A percentile compares a stretch with the other conserved stretches of the same genome.
These are phyloP conservation scores for Madurella mycetomatis DNA, from an alignment of 2,329 filamentous ascomycete species.

Conservation along the genomic window DNA sequence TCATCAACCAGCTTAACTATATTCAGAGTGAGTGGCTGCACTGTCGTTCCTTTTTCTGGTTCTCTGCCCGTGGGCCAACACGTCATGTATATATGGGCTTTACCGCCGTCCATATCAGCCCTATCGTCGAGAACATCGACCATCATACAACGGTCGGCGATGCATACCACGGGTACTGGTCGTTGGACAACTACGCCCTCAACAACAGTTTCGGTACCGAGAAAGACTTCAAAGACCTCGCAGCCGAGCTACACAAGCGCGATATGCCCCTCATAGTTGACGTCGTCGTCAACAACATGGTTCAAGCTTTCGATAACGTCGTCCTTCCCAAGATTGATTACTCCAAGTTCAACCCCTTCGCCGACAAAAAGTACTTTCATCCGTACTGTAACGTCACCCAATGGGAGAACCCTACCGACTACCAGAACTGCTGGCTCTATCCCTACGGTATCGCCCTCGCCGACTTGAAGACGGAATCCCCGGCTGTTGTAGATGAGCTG, in stretches of 20 bases:
- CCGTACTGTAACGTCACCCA: constrained; percentile 51
- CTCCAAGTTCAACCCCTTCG: constrained; percentile 41
- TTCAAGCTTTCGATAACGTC: constrained; percentile 37
- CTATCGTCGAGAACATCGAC: constrained; percentile 44
- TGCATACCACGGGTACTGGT: constrained; percentile 54
- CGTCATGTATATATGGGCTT: constrained; percentile 46
- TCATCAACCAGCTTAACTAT: constrained; percentile 57
- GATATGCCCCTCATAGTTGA: constrained; percentile 45
- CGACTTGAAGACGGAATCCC: constrained; percentile 54
- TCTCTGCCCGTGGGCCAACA: neutral
- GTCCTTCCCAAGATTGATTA: constrained; percentile 40
- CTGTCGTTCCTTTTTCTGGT: neutral
- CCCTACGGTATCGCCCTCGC: constrained; percentile 54
- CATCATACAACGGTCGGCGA: constrained; percentile 30
- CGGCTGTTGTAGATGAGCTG: constrained; percentile 46
- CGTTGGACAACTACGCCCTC: constrained; percentile 45
- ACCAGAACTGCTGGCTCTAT: constrained; percentile 48
- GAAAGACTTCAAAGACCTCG: constrained; percentile 54
- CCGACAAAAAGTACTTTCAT: constrained; percentile 57
- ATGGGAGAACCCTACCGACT: constrained; percentile 46
- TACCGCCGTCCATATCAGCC: constrained; percentile 55
- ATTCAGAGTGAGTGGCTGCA: constrained; percentile 42
- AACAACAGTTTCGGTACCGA: constrained; percentile 57
- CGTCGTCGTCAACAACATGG: constrained; percentile 52
- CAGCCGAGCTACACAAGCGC: constrained; percentile 36